Evolutionary conservation across 192 early-diverging fungal genomes (phyloP).

Genomic region (Coemansia sp.): DNA sequence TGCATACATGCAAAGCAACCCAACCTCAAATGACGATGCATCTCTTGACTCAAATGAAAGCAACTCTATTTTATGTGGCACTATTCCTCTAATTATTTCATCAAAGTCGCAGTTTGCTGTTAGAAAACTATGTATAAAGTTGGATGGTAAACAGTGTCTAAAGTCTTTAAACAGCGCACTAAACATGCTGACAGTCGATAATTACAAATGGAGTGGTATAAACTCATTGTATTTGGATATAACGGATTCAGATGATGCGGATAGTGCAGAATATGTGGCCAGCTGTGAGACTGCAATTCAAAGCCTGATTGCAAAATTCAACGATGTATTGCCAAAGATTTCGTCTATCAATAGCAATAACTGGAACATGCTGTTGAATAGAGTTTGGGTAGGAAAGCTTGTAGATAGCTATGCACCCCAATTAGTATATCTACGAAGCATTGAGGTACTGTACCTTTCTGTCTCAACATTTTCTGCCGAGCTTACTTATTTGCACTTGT

Average conservation of each 20-base stretch:
- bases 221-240: background rate
- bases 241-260: background rate
- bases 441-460: background rate
- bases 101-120: no score
- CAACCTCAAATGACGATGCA: no score
- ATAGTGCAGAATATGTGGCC: background rate
- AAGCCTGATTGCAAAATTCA: background rate
- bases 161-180: no score
- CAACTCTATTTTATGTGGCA: no score
- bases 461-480: background rate
- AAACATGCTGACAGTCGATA: no score
- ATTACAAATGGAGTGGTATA: background rate
- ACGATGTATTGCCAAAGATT: background rate
- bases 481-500: conserved; percentile 1
- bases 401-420: background rate
- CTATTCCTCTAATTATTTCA: no score
- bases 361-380: background rate
- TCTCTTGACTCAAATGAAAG: no score
- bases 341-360: background rate
- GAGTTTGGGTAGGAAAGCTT: background rate
- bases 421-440: background rate
- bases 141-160: no score
- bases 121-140: no score
- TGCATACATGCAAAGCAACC: no score
- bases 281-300: background rate